A percentile compares a stretch with the other conserved stretches of the same genome.
phyloP scores from a whole-genome alignment of 1,139 yeast genomes.

The Candida sp. region DNA sequence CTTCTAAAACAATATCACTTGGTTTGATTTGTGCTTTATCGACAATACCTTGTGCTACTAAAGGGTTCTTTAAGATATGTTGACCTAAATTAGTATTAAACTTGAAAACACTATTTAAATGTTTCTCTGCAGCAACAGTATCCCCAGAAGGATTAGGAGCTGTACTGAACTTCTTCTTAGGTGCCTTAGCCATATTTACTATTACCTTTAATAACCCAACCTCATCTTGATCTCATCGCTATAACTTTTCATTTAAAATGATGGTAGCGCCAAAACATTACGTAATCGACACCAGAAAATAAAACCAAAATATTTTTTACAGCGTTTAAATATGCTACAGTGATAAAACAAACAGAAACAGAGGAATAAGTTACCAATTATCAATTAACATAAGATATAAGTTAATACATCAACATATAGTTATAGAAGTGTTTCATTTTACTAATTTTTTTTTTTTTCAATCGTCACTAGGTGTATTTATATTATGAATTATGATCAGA shows the following conservation, averaged over 20 bases:
- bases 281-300: not conserved
- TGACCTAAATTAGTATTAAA: conserved; percentile 97
- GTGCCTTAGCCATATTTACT: conserved; percentile 49
- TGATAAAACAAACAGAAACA: not conserved
- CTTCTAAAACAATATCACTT: conserved; percentile 90
- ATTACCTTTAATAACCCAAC: not conserved
- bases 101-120: conserved; percentile 81
- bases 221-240: conserved; percentile 5
- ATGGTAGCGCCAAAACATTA: not conserved
- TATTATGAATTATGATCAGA: not conserved
- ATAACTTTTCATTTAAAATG: not conserved
- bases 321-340: not conserved
- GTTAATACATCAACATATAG: too few relatives aligned
- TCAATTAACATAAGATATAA: too few relatives aligned
- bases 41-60: conserved; percentile 96
- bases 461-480: not conserved
- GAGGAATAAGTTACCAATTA: too few relatives aligned
- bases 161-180: conserved; percentile 48
- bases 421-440: too few relatives aligned
- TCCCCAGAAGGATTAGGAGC: conserved; percentile 42
- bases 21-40: conserved; percentile 95
- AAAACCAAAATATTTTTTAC: not conserved
- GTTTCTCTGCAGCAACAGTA: conserved; percentile 62
- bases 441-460: too few relatives aligned
- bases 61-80: conserved; percentile 93